Evolutionary conservation across 169 alveolate genomes (phyloP), one percentile per base, ranked within the genome.

Genomic region (Eimeria sp.): DNA sequence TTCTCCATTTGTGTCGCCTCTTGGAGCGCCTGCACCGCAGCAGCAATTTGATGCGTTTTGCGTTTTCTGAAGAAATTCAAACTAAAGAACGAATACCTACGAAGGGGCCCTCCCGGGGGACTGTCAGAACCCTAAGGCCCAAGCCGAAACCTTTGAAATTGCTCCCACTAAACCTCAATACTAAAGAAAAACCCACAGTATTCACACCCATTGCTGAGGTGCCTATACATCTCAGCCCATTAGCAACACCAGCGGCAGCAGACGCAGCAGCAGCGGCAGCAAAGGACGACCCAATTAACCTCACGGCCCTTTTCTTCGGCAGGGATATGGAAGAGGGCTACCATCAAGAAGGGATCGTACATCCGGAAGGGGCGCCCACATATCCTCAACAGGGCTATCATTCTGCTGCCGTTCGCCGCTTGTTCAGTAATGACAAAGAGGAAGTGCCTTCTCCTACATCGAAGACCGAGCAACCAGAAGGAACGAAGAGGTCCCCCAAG

Each of bases 131-230:
- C 30, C 27, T 11, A 4, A 72, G 37, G 43, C 18, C 82, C 16
- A 72, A 40, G 6, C 82, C 13, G 4, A 40, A 43, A 72, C 82
- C 56, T 33, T 11, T 6, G 11, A 20, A 18, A 10, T 1, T 72
- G 18, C 82, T 33, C 11, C 82, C 82, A 1, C 52, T 72, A n/a
- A 37, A 56, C 82, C 62, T 85, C 62, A 85, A 64, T 25, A 85
- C 93, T 0, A 85, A 85, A 43, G 93, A 60, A 23, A 85, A 85
- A 37, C 78, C 60, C 54, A 33, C 58, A 6, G 20, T 13, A 1
- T 85, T 85, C 82, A 58, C 33, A n/a, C 71, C 68, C 30, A 62
- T 85, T 33, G 62, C 56, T 40, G 93, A 85, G 66, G 93, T 85
- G 93, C 64, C 93, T 64, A 25, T 85, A 23, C 93, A 62, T 46